phyloP scores from a whole-genome alignment of 2,329 filamentous ascomycete genomes.

The Fusarium sp. region DNA sequence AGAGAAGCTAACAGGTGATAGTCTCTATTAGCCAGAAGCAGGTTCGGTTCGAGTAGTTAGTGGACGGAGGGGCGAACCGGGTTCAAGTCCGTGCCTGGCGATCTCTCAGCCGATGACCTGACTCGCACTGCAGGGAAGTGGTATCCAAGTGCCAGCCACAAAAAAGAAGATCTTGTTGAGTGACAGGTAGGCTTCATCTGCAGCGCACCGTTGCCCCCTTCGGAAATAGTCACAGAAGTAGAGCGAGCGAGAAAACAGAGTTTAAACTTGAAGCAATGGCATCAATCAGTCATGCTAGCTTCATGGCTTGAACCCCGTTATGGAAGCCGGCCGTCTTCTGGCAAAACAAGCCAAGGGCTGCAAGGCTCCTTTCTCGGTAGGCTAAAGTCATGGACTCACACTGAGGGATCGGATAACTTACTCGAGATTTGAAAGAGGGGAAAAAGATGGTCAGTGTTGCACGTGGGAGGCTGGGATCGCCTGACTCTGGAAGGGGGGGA shows the following conservation, averaged over 20 bases:
- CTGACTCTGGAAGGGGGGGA: constrained; percentile 10
- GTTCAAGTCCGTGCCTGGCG: constrained; percentile 40
- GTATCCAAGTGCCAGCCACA: constrained; percentile 1
- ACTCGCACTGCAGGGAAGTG: constrained; percentile 27
- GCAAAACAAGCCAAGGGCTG: neutral
- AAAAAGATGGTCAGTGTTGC: constrained; percentile 8
- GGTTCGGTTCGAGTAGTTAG: constrained; percentile 19
- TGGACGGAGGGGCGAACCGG: constrained; percentile 21
- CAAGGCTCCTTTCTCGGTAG: neutral
- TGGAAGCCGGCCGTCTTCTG: neutral
- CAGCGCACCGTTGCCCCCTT: neutral
- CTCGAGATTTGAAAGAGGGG: constrained; percentile 5
- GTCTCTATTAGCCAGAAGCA: constrained; percentile 29
- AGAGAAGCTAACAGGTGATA: constrained; percentile 20
- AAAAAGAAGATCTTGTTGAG: neutral
- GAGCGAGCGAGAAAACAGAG: neutral
- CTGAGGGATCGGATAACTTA: neutral
- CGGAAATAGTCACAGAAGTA: neutral
- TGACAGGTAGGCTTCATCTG: neutral
- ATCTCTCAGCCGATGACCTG: constrained; percentile 36
- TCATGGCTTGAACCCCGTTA: neutral
- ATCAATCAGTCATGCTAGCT: constrained; percentile 13
- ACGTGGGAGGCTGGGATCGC: constrained; percentile 32
- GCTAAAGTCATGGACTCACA: neutral
- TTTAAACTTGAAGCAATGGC: neutral